These are phyloP conservation scores for Xylaria sp. DNA, from an alignment of 495 filamentous ascomycete genomes.

Conservation along the genomic window DNA sequence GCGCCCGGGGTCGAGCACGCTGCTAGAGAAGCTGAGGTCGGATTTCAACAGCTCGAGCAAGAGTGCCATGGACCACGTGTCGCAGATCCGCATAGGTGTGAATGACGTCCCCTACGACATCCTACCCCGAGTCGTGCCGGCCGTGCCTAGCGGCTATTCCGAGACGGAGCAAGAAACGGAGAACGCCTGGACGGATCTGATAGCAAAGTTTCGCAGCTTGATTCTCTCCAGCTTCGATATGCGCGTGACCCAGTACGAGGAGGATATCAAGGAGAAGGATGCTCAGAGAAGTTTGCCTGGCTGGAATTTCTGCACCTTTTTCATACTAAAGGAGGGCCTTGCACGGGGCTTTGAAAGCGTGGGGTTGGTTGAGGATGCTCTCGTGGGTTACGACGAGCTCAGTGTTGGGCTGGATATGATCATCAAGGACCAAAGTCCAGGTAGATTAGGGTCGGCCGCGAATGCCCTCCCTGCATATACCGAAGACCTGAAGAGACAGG, in stretches of 20 bases:
- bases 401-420: constrained; percentile 82
- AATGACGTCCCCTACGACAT: constrained; percentile 66
- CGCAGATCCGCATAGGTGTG: constrained; percentile 79
- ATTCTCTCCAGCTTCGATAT: constrained; percentile 91
- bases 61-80: constrained; percentile 75
- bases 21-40: constrained; percentile 86
- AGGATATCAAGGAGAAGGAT: constrained; percentile 94
- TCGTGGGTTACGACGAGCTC: constrained; percentile 92
- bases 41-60: constrained; percentile 93
- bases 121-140: constrained; percentile 61
- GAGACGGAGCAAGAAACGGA: constrained; percentile 74
- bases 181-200: constrained; percentile 79
- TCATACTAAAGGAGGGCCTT: constrained; percentile 94
- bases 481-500: constrained; percentile 69
- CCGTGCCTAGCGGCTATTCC: constrained; percentile 61
- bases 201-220: constrained; percentile 83
- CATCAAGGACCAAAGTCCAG: constrained; percentile 72
- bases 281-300: constrained; percentile 86
- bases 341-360: constrained; percentile 95
- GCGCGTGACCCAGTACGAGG: constrained; percentile 92
- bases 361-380: constrained; percentile 91
- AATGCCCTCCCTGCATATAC: constrained; percentile 70
- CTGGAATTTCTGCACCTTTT: constrained; percentile 99
- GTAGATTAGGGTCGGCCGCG: constrained; percentile 51
- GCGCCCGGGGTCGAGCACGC: constrained; percentile 77